These are phyloP conservation scores for Metschnikowia bowlesiae DNA, from an alignment of 805 yeast genomes.

Conservation along the genomic window DNA sequence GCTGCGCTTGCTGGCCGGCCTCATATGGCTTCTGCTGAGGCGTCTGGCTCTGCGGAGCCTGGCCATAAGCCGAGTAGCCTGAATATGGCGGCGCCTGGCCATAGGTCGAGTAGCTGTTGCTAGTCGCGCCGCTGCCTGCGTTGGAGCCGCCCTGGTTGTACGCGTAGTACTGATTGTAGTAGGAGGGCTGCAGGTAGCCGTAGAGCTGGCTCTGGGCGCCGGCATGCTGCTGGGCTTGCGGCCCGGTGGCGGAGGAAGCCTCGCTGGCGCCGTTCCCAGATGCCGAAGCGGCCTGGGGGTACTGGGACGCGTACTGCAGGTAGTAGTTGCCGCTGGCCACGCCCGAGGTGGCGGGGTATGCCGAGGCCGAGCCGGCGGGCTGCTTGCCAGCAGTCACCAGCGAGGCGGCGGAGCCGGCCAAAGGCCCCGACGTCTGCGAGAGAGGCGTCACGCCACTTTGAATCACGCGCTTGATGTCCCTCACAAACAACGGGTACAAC, in stretches of 20 bases:
- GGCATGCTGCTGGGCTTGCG: slow-evolving; percentile 12
- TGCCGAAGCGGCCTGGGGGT: slow-evolving; percentile 9
- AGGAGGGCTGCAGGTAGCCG: slow-evolving; percentile 19
- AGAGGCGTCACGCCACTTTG: slow-evolving; percentile 43
- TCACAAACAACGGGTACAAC: slow-evolving; percentile 41
- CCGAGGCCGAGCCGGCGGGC: slow-evolving; percentile 5
- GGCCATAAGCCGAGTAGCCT: slow-evolving; percentile 14
- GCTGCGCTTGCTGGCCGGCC: slow-evolving; percentile 11
- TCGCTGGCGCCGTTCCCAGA: slow-evolving; percentile 6
- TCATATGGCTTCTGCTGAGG: slow-evolving; percentile 14
- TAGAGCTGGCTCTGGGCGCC: slow-evolving; percentile 15
- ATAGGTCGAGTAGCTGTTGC: slow-evolving; percentile 15
- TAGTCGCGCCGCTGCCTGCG: slow-evolving; percentile 4
- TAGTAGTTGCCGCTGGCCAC: slow-evolving; percentile 11
- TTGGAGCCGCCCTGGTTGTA: slow-evolving; percentile 31
- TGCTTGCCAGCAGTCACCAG: slow-evolving; percentile 6
- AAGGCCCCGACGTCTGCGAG: slow-evolving; percentile 9
- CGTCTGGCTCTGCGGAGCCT: slow-evolving; percentile 10
- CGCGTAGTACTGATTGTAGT: slow-evolving; percentile 42
- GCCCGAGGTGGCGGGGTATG: slow-evolving; percentile 7
- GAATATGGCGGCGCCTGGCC: slow-evolving; percentile 16
- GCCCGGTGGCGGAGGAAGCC: slow-evolving; percentile 8
- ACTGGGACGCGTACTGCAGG: slow-evolving; percentile 18
- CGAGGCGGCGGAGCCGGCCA: slow-evolving; percentile 3
- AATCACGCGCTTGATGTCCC: slow-evolving; percentile 60